These are phyloP conservation scores for Erysimum cheiri DNA, from an alignment of 441 rosid species.

Conservation along the genomic window DNA sequence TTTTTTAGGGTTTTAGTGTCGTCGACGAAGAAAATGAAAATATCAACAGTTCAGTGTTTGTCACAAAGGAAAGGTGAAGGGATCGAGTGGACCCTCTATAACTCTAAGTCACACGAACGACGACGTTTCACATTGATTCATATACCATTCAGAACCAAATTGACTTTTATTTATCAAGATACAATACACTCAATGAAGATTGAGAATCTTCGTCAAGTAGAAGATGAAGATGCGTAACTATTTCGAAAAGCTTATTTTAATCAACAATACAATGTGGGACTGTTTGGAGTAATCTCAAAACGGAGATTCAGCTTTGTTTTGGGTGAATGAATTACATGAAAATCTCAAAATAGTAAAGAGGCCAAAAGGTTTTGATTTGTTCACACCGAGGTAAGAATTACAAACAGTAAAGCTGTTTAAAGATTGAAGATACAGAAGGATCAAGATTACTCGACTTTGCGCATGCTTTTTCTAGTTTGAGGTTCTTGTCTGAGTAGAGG, in stretches of 20 bases:
- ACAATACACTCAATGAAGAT: background rate
- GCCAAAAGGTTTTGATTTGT: slow-evolving; percentile 32
- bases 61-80: slow-evolving; percentile 30
- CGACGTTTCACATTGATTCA: slow-evolving; percentile 14
- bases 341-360: slow-evolving; percentile 34
- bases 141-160: background rate
- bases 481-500: slow-evolving; percentile 36
- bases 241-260: slow-evolving; percentile 34
- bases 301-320: slow-evolving; percentile 20
- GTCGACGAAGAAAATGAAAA: slow-evolving; percentile 40
- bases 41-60: slow-evolving; percentile 24
- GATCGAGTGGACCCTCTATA: slow-evolving; percentile 42
- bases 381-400: slow-evolving; percentile 44
- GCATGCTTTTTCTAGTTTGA: slow-evolving; percentile 41
- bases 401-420: slow-evolving; percentile 40
- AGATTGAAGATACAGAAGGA: slow-evolving; percentile 38
- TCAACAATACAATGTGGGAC: slow-evolving; percentile 37
- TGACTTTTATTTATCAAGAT: background rate
- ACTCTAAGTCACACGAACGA: slow-evolving; percentile 1
- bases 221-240: background rate
- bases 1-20: slow-evolving; percentile 64
- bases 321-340: slow-evolving; percentile 34
- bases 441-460: slow-evolving; percentile 32
- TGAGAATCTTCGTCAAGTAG: background rate
- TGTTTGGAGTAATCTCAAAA: slow-evolving; percentile 30